Conservation (phyloP, 1,139 yeast species). For the Yarrowia galli region DNA sequence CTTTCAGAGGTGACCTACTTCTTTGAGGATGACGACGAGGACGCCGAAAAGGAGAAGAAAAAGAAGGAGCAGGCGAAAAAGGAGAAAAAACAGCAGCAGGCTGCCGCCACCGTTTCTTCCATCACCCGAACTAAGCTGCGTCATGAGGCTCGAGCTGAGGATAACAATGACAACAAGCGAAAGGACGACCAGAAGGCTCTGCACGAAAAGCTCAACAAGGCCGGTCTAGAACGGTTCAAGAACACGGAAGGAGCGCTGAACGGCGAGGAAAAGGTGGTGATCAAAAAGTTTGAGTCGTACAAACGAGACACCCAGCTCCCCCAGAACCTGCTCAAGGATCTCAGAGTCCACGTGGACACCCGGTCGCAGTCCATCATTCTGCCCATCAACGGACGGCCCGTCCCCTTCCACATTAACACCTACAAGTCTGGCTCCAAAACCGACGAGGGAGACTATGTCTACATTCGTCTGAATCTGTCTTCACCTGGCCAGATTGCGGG, state of each 20-base stretch:
- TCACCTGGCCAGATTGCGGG: conserved; percentile 83
- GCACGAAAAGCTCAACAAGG: conserved; percentile 84
- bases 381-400: conserved; percentile 96
- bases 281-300: conserved; percentile 93
- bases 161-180: conserved; percentile 82
- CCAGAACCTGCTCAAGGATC: conserved; percentile 69
- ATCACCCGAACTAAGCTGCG: conserved; percentile 81
- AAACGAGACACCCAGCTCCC: conserved; percentile 94
- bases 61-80: conserved; percentile 45
- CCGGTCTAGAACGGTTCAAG: conserved; percentile 60
- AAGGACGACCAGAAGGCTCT: conserved; percentile 82
- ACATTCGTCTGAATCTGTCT: conserved; percentile 86
- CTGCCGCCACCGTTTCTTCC: conserved; percentile 42
- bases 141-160: conserved; percentile 74
- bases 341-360: conserved; percentile 85
- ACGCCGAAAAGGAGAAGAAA: conserved; percentile 45
- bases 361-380: conserved; percentile 87
- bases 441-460: conserved; percentile 96
- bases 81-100: conserved; percentile 49
- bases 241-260: conserved; percentile 61
- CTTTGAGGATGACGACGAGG: conserved; percentile 74
- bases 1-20: conserved; percentile 82
- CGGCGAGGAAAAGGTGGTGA: conserved; percentile 73
- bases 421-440: conserved; percentile 94
- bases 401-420: conserved; percentile 94